These are phyloP conservation scores for Fomitopsis betulina DNA, from an alignment of 1,284 basidiomycete species.

Conservation along the genomic window DNA sequence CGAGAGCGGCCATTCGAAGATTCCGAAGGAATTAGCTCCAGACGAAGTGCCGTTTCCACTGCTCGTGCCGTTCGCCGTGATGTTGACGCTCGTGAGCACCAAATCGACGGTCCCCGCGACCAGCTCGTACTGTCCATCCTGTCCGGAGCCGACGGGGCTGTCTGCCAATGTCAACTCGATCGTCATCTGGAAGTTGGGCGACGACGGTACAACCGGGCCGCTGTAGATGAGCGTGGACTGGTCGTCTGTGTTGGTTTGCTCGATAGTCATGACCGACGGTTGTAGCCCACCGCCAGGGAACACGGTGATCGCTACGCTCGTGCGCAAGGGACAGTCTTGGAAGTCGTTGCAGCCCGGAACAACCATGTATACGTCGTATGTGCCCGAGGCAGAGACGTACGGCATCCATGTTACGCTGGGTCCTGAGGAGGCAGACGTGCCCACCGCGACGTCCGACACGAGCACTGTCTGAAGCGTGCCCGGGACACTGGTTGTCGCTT, in stretches of 20 bases:
- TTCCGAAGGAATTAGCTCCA: conserved; percentile 18
- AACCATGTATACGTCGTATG: conserved; percentile 81
- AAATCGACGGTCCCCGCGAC: conserved; percentile 82
- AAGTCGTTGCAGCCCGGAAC: conserved; percentile 84
- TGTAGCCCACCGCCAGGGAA: conserved; percentile 68
- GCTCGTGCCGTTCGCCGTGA: conserved; percentile 26
- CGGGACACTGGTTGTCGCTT: conserved; percentile 67
- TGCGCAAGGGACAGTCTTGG: conserved; percentile 78
- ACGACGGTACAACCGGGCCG: conserved; percentile 76
- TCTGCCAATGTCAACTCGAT: conserved; percentile 68
- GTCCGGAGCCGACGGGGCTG: conserved; percentile 53
- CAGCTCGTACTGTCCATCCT: conserved; percentile 66
- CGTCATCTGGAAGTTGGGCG: conserved; percentile 69
- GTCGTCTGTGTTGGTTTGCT: conserved; percentile 73
- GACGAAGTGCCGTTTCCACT: conserved; percentile 27
- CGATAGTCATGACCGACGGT: conserved; percentile 65
- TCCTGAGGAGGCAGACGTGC: conserved; percentile 51
- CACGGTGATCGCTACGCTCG: conserved; percentile 79
- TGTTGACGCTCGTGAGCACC: conserved; percentile 59
- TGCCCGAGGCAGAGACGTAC: conserved; percentile 83
- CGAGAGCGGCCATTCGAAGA: conserved; percentile 74
- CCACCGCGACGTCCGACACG: conserved; percentile 63
- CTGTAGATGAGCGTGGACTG: conserved; percentile 65
- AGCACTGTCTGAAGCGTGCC: conserved; percentile 79
- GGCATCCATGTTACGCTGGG: conserved; percentile 88